Conservation (phyloP, 2,329 filamentous ascomycete genomes). For the Leptographium flavum region DNA sequence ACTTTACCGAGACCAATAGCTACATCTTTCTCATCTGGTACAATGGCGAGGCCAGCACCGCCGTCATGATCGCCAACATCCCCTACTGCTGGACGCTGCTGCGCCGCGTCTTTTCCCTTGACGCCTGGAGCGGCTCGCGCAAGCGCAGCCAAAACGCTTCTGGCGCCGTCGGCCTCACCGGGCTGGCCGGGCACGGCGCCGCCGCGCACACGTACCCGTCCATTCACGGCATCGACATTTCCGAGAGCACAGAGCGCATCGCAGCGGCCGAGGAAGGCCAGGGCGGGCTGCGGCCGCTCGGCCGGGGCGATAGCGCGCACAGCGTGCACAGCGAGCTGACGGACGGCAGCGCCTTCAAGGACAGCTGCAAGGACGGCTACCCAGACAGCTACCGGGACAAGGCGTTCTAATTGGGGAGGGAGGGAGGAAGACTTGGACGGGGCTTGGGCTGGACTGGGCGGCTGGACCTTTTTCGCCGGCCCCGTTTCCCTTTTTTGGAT, state of each 20-base stretch:
- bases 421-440: no score
- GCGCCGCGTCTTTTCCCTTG: conserved; percentile 22
- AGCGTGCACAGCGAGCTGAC: neutral
- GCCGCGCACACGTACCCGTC: neutral
- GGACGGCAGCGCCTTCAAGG: no score
- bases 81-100: conserved; percentile 45
- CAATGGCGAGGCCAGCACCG: conserved; percentile 42
- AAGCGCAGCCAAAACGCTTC: conserved; percentile 1
- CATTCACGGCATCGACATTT: neutral
- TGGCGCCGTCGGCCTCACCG: neutral
- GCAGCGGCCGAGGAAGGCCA: neutral
- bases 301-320: neutral
- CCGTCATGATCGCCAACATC: conserved; percentile 45
- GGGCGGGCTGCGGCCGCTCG: neutral
- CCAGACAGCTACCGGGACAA: no score
- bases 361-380: no score
- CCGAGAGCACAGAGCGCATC: conserved; percentile 8
- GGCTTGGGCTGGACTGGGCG: no score
- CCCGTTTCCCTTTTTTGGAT: no score
- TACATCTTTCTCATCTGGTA: conserved; percentile 46
- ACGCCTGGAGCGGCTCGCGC: conserved; percentile 9
- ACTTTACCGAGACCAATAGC: conserved; percentile 41
- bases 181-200: neutral
- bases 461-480: no score
- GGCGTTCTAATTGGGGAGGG: no score